Evolutionary conservation across 257 asterid genomes (phyloP), one percentile per base, ranked within the genome.

Genomic region (Solanum neorickii): DNA sequence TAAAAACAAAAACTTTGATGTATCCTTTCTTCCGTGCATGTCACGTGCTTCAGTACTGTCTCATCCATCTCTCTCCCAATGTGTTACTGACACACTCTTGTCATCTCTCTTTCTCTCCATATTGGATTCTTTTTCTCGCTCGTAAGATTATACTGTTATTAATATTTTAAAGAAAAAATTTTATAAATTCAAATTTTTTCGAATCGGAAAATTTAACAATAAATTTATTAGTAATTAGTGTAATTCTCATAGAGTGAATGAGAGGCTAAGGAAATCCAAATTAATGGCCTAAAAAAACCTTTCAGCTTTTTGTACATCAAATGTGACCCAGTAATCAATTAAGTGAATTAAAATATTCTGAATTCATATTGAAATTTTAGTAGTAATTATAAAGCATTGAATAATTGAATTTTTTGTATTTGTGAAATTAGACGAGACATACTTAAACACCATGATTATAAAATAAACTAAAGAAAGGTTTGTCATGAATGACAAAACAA

Each of bases 31-130:
- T 86, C 76, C 91, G 69, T 86, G 70, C 91, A 87, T 37, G 76
- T 89, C 96, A 92, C 98, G 92, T 92, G 95, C 91, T 86, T 88
- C 91, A 84, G 89, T 90, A 90, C 88, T 90, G 86, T 87, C 86
- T 68, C 90, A 7, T 83, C 88, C 44, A 39, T 65, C 72, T 41
- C 31, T 73, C 66, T 47, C 78, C 87, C 88, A 23, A 23, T 86
- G 75, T 74, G 39, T 41, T 68, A 88, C 73, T 56, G 85, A 66
- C 35, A 35, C 56, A 5, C 33, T 15, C 88, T 62, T 78, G 41
- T 27, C 60, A 15, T 46, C 16, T 27, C 2, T 47, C 27, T 80
- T 1, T 78, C 66, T 78, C 25, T n/a, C 8, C 60, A 6, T 76
- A 76, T 41, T n/a, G 2, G 14, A 6, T 76, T 11, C 31, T 5